Evolutionary conservation across 805 yeast species (phyloP).

Genomic region (Kluyveromyces wickerhamii): DNA sequence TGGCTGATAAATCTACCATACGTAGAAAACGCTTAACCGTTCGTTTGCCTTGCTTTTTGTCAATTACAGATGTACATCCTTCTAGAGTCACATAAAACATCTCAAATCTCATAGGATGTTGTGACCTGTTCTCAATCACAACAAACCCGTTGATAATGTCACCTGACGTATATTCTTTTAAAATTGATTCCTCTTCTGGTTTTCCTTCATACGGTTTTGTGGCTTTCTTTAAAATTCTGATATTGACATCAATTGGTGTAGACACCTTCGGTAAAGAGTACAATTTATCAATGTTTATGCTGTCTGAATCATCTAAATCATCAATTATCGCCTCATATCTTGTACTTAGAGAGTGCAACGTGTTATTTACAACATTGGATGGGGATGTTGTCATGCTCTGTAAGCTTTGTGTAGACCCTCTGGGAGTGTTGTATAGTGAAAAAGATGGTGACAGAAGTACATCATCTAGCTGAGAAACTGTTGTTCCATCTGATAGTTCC

Average conservation of each 20-base stretch:
- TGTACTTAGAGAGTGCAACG: constrained; percentile 8
- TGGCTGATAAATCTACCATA: constrained; percentile 54
- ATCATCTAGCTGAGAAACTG: constrained; percentile 2
- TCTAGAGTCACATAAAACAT: constrained; percentile 49
- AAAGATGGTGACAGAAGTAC: background rate
- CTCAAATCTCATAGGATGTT: constrained; percentile 46
- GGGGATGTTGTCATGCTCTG: constrained; percentile 1
- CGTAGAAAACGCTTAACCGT: constrained; percentile 42
- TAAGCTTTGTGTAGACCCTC: background rate
- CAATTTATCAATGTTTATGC: constrained; percentile 43
- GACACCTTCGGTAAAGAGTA: constrained; percentile 39
- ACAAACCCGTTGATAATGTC: constrained; percentile 57
- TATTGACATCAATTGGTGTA: constrained; percentile 42
- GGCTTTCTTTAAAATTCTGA: constrained; percentile 44
- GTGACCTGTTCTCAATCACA: constrained; percentile 39
- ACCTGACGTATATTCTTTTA: constrained; percentile 58
- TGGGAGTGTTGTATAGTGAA: background rate
- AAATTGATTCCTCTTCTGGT: constrained; percentile 38
- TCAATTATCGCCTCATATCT: constrained; percentile 21
- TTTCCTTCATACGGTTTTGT: constrained; percentile 38
- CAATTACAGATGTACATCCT: constrained; percentile 32
- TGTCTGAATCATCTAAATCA: constrained; percentile 32
- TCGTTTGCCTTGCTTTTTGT: constrained; percentile 28
- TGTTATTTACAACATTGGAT: background rate
- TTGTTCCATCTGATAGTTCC: background rate